These are phyloP conservation scores for Trametes cingulata DNA, from an alignment of 768 basidiomycete species.

Conservation along the genomic window DNA sequence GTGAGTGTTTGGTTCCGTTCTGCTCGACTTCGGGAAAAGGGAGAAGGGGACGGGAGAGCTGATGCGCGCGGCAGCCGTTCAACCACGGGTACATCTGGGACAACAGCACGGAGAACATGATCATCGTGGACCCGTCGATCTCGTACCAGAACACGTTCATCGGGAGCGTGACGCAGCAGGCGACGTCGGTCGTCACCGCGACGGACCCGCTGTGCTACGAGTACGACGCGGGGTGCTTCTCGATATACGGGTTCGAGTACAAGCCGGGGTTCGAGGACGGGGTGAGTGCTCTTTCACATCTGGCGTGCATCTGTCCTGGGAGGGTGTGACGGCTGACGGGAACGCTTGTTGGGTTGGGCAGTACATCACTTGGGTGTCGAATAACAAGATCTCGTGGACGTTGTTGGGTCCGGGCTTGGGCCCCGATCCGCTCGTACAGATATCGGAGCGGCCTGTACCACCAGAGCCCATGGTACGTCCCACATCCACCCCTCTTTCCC, in stretches of 20 bases:
- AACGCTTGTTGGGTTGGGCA: constrained; percentile 32
- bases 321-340: constrained; percentile 12
- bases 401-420: constrained; percentile 67
- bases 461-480: constrained; percentile 83
- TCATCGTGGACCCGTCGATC: constrained; percentile 55
- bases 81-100: constrained; percentile 70
- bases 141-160: constrained; percentile 62
- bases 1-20: constrained; percentile 44
- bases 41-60: neutral
- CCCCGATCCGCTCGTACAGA: constrained; percentile 57
- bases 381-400: constrained; percentile 73
- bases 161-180: constrained; percentile 75
- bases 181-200: constrained; percentile 68
- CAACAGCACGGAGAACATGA: constrained; percentile 59
- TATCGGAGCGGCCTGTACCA: constrained; percentile 68
- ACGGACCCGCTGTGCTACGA: constrained; percentile 77
- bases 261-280: constrained; percentile 63
- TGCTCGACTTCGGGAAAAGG: neutral
- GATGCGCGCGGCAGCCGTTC: constrained; percentile 55
- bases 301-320: too few species aligned
- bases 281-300: constrained; percentile 37
- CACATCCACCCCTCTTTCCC: neutral
- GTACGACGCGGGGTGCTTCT: constrained; percentile 56
- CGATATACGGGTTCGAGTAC: constrained; percentile 80
- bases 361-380: constrained; percentile 87